phyloP scores from a whole-genome alignment of 345 rosid species.

The Gossypium thurberi region DNA sequence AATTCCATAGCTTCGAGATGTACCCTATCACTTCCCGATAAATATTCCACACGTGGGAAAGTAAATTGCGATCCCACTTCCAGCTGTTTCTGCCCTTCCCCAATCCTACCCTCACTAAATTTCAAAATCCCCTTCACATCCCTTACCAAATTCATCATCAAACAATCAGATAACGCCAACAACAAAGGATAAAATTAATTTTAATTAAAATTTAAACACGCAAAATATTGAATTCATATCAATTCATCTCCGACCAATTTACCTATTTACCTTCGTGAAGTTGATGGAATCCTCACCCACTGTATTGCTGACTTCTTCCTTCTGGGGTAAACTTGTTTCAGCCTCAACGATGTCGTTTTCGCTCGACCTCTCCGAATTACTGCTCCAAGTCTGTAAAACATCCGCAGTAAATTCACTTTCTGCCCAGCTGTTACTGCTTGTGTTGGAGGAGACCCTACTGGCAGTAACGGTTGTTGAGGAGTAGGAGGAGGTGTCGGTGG shows the following conservation, averaged over 20 bases:
- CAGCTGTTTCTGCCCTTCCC: not conserved
- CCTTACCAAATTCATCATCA: not conserved
- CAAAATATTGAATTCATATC: slow-evolving; percentile 1
- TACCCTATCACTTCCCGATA: slow-evolving; percentile 23
- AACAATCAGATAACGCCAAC: slow-evolving; percentile 19
- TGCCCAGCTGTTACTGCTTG: slow-evolving; percentile 34
- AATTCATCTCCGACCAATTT: not conserved
- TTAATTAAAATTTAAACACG: not conserved
- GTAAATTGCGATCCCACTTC: not conserved
- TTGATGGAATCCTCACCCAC: slow-evolving; percentile 39
- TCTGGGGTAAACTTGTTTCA: slow-evolving; percentile 7
- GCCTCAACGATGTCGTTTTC: slow-evolving; percentile 34
- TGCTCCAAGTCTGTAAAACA: slow-evolving; percentile 28
- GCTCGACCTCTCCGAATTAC: slow-evolving; percentile 28
- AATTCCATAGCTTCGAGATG: slow-evolving; percentile 13
- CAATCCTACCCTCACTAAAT: not conserved
- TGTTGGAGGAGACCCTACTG: slow-evolving; percentile 17
- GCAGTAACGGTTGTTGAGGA: not conserved
- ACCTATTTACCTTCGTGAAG: slow-evolving; percentile 64
- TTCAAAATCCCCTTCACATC: not conserved
- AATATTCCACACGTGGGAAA: slow-evolving; percentile 8
- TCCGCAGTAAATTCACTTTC: slow-evolving; percentile 42
- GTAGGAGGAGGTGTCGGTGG: not conserved
- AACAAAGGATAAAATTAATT: slow-evolving; percentile 3
- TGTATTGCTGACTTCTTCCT: slow-evolving; percentile 23